Base-by-base conservation (phyloP, 768 basidiomycete genomes). In the Coprinopsis cinerea region DNA sequence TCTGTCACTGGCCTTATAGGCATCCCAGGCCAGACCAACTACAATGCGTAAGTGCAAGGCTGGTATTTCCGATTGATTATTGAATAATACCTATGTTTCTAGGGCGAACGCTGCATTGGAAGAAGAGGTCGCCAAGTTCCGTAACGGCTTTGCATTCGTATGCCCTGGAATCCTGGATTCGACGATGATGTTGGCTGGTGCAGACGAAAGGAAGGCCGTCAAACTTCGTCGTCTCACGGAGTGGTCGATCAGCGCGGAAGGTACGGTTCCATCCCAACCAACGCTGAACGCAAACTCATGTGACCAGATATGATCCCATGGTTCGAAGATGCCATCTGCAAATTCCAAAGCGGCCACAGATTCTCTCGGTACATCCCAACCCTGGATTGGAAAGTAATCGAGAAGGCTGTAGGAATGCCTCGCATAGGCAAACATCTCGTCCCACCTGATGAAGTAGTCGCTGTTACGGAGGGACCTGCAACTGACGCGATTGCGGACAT, bases 1-100 rank as follows among this genome's bases (percentile, higher is more conserved):
- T 68, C 69, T 1, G 61, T 67, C 4, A 51, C 64, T 4, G 57
- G 52, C 7, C 25, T 65, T 9, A 67, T 69, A 53, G 71, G 71
- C 11, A 62, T 54, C 43, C 55, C 58, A 15, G 71, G 70, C 2
- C 71, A 73, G 53, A 63, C 68, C 0, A 73, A 71, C 47, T 72
- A 72, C 53, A 61, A 65, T 5, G 59, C 60, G 66, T 69, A 37
- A 13, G 37, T 39, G 37, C 9, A 6, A 20, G 18, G 6, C 6
- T 30, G 32, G n/a, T 14, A 32, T 1, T 44, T 20, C 13, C 25
- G 2, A 20, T 10, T 25, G n/a, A n/a, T 11, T 15, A 25, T 23
- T 14, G 40, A 20, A 22, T 35, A 34, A 30, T 24, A 15, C 17
- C 22, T 41, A n/a, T 44, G n/a, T 37, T n/a, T 40, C 17, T 40